Base-by-base conservation (phyloP, 148 eudicot species). In the Rhododendron simsii region DNA sequence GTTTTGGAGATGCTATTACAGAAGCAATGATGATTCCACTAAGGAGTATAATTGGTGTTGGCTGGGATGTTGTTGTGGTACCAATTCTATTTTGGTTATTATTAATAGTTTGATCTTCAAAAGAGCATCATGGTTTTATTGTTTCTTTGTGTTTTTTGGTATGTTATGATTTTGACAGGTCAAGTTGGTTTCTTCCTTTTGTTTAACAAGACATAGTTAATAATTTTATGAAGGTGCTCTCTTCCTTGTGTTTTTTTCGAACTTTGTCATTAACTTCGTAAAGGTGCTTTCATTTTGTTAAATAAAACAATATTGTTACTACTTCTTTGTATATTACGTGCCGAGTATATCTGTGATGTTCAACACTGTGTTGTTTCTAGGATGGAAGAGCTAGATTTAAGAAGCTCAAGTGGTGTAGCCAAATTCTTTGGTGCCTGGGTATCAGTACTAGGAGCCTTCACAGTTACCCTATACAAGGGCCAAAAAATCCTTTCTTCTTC, bases 371-470 rank as follows among this genome's bases (percentile, higher is more conserved):
- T 28, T 69, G 35, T 69, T 69, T 69, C 4, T 69, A 80, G 92
- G 85, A 86, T 89, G 92, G 92, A 91, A 88, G 82, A 79, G 81
- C 35, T 87, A 44, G 59, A 82, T 30, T 33, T 81, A 39, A 83
- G 86, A 78, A 89, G 83, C 23, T 63, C 80, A 16, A 89, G 89
- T 44, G 87, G 90, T 81, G 69, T 71, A 23, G 35, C 85, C 48
- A 91, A 91, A 79, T 61, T 87, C 51, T 12, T 86, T 50, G 92
- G 91, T 50, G 88, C 91, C 6, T 3, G 79, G 13, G 35, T 89
- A 28, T 89, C 91, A 77, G 86, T 91, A 51, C 37, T 80, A 37
- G 92, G 91, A 10, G 92, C 92, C 33, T 69, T 89, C 80, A 47
- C 85, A 59, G 86, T 91, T 26, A 85, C 87, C 4, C 87, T 89